A percentile compares a stretch with the other conserved stretches of the same genome.
phyloP scores from a whole-genome alignment of 352 stramenopile genomes.

The Globisporangium nagaii region DNA sequence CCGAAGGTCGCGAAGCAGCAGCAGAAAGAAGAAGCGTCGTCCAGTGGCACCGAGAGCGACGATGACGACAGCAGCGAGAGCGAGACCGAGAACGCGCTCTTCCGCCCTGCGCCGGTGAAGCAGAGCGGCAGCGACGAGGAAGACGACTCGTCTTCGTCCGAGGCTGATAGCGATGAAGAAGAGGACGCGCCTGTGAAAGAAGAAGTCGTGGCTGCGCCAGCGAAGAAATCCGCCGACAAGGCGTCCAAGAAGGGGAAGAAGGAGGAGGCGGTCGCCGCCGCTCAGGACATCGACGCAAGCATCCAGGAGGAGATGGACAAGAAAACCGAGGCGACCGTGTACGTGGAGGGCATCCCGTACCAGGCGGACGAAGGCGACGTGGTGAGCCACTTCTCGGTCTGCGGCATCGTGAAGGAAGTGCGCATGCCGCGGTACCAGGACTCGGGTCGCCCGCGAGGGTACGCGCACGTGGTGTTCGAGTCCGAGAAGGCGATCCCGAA shows the following conservation, averaged over 20 bases:
- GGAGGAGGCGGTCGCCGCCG: constrained; percentile 9
- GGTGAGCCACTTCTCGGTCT: constrained; percentile 85
- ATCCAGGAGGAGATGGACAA: constrained; percentile 57
- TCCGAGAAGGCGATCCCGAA: constrained; percentile 57
- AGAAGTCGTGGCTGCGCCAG: constrained; percentile 7
- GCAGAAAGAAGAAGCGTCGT: not conserved
- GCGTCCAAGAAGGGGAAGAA: constrained; percentile 21
- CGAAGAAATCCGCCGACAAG: constrained; percentile 4
- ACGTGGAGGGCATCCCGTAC: constrained; percentile 96
- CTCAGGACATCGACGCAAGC: constrained; percentile 7
- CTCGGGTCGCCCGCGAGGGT: constrained; percentile 87
- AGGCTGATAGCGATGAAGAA: constrained; percentile 33
- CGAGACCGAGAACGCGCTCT: constrained; percentile 72
- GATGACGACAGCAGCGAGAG: constrained; percentile 24
- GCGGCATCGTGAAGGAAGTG: constrained; percentile 88
- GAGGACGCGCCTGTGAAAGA: constrained; percentile 62
- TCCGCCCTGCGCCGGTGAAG: constrained; percentile 40
- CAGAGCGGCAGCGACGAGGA: constrained; percentile 21
- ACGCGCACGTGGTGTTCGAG: constrained; percentile 92
- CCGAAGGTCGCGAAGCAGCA: not conserved
- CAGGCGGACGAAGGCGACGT: constrained; percentile 87
- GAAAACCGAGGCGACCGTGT: constrained; percentile 86
- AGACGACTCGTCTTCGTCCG: constrained; percentile 12
- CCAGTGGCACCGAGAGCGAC: constrained; percentile 12
- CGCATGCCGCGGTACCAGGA: constrained; percentile 92